Base-by-base conservation (phyloP, 1,284 basidiomycete genomes). In the Trichosporon coremiiforme region DNA sequence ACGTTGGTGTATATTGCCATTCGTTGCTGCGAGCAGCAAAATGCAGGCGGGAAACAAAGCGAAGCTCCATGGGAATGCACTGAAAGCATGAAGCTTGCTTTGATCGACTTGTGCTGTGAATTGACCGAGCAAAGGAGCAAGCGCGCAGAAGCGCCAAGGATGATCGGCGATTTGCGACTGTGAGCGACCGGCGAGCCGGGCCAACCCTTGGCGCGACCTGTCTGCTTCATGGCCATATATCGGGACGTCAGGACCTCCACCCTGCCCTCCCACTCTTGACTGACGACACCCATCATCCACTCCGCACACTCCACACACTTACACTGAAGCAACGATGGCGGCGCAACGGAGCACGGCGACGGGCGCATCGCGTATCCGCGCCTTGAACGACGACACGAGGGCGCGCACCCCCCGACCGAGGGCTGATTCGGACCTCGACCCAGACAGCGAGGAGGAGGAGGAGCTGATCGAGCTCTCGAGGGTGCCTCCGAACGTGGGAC, bases 291-390 rank as follows among this genome's bases (percentile, higher is more conserved):
- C 57, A 33, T 35, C 31, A 35, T n/a, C 29, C 15, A 10, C 57
- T 25, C 57, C 20, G 17, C 55, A 22, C 55, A 60, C 55, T 22
- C 55, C 55, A 5, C 55, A 62, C 29, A 31, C 13, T 10, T 31
- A n/a, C 15, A 35, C 33, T 35, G 33, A 35, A 35, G 9, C 33
- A 10, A 35, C 33, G 33, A 33, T 31, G 29, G 17, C 17, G 15
- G 17, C 29, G n/a, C 57, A 62, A 31, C 57, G 57, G 57, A 33
- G 57, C 31, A 62, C 57, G 57, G 57, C 57, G 57, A 62, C 57
- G 29, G 29, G 57, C 57, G 10, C 57, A 13, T n/a, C 17, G 13
- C 57, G 29, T 12, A 17, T 33, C 17, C 29, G 29, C 4, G 57
- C 29, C 31, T 7, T 33, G 17, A 17, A 8, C 41, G 41, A 62